Base-by-base conservation (phyloP, 768 basidiomycete genomes). In the Naganishia vishniacii region DNA sequence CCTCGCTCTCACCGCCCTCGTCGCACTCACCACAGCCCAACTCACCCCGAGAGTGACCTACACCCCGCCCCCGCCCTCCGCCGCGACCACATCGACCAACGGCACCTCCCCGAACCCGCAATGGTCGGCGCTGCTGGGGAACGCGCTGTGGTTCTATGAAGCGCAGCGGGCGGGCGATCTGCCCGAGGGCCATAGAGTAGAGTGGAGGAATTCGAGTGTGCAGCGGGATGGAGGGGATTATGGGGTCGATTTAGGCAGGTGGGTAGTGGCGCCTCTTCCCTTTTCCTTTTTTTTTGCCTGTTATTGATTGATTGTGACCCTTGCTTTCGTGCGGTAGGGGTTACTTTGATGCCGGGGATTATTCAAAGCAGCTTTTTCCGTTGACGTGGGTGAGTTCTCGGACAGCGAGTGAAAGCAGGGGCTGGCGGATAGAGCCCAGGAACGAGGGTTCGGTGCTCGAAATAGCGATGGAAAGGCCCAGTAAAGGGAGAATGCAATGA, bases 311-410 rank as follows among this genome's bases (percentile, higher is more conserved):
- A n/a, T n/a, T n/a, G n/a, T n/a, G n/a, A n/a, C n/a, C n/a, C n/a
- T n/a, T n/a, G n/a, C n/a, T n/a, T n/a, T n/a, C n/a, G n/a, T n/a
- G n/a, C n/a, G n/a, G 82, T 32, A 90, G 91, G 74, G 93, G 92
- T 7, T 94, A 87, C 73, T 93, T 89, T 73, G 92, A 94, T 80
- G 91, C 92, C 65, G 91, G 91, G 80, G 88, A 71, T 80, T 70
- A 65, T 45, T 67, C 47, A 18, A 51, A 48, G 31, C 51, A 47
- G 42, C 37, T 8, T 59, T 46, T 61, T 28, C 25, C 53, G 20
- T 48, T 65, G 42, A 48, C 53, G 60, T 56, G 51, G 29, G 70
- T 72, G 48, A 68, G 69, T 68, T 2, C 11, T n/a, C n/a, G n/a
- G n/a, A n/a, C 44, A 13, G 15, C 7, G 20, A 12, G 13, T 48